Evolutionary conservation across 1,139 yeast genomes (phyloP).

Genomic region (Nakaseomyces sp.): DNA sequence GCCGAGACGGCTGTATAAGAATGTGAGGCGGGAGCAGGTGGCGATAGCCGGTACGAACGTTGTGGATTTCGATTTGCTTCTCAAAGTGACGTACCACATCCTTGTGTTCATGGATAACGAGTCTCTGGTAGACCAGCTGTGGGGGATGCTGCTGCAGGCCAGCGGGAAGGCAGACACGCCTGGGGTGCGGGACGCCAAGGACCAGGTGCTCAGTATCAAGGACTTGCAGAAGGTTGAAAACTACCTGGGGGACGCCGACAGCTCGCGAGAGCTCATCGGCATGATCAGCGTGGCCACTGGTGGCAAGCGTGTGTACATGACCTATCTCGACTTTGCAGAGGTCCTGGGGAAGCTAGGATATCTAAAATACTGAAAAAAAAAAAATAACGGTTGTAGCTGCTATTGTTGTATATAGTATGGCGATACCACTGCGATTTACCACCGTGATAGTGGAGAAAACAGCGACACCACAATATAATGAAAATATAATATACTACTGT

Average conservation of each 20-base stretch:
- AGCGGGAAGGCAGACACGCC: slow-evolving; percentile 21
- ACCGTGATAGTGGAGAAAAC: no score
- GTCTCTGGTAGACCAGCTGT: slow-evolving; percentile 31
- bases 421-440: no score
- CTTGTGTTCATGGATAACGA: slow-evolving; percentile 35
- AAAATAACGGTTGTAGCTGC: no score
- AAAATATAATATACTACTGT: no score
- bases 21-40: slow-evolving; percentile 20
- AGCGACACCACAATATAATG: no score
- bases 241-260: slow-evolving; percentile 29
- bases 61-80: slow-evolving; percentile 40
- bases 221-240: slow-evolving; percentile 34
- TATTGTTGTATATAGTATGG: no score
- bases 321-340: slow-evolving; percentile 37
- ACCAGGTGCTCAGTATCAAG: slow-evolving; percentile 28
- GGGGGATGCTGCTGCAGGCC: slow-evolving; percentile 33
- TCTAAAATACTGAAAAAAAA: slow-evolving; percentile 16
- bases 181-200: slow-evolving; percentile 15
- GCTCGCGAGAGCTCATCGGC: slow-evolving; percentile 32
- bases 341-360: slow-evolving; percentile 39
- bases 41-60: slow-evolving; percentile 33
- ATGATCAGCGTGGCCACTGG: slow-evolving; percentile 39
- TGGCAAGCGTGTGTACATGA: slow-evolving; percentile 31
- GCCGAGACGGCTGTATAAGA: slow-evolving; percentile 24
- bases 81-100: slow-evolving; percentile 35